These are phyloP conservation scores for Hypoxylon sp. DNA, from an alignment of 2,329 filamentous ascomycete genomes.

Conservation along the genomic window DNA sequence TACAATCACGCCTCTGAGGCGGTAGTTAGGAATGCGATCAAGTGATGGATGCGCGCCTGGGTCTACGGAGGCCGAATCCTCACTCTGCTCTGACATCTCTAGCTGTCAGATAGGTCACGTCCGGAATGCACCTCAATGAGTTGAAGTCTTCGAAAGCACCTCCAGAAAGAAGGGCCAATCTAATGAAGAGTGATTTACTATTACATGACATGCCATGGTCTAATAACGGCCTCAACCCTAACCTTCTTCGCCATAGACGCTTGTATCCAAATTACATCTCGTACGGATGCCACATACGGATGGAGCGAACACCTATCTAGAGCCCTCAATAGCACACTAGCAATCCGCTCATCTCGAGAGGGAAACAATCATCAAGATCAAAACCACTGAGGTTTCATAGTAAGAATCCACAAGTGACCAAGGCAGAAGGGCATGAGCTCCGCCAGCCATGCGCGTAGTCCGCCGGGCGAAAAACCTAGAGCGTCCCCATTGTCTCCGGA, in stretches of 20 bases:
- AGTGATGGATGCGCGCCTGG: no score
- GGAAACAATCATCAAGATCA: not conserved
- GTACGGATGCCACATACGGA: no score
- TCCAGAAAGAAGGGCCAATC: not conserved
- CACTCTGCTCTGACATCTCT: not conserved
- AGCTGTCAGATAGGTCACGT: not conserved
- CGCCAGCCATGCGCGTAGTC: constrained; percentile 32
- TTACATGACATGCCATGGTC: not conserved
- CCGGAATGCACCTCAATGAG: not conserved
- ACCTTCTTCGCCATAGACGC: not conserved
- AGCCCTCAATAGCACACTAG: not conserved
- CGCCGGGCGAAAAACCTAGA: constrained; percentile 30
- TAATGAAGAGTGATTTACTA: not conserved
- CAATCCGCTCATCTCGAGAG: not conserved
- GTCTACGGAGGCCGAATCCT: not conserved
- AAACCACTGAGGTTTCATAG: constrained; percentile 37
- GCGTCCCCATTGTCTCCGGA: constrained; percentile 29
- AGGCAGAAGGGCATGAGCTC: constrained; percentile 40
- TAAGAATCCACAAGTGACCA: constrained; percentile 40
- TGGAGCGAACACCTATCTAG: not conserved
- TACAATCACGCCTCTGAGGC: no score
- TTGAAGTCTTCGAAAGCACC: not conserved
- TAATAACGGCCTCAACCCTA: no score
- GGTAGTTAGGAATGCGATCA: no score
- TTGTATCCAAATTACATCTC: not conserved